Evolutionary conservation across 352 stramenopile genomes (phyloP), one percentile per base, ranked within the genome.

Genomic region (Globisporangium emineosum): DNA sequence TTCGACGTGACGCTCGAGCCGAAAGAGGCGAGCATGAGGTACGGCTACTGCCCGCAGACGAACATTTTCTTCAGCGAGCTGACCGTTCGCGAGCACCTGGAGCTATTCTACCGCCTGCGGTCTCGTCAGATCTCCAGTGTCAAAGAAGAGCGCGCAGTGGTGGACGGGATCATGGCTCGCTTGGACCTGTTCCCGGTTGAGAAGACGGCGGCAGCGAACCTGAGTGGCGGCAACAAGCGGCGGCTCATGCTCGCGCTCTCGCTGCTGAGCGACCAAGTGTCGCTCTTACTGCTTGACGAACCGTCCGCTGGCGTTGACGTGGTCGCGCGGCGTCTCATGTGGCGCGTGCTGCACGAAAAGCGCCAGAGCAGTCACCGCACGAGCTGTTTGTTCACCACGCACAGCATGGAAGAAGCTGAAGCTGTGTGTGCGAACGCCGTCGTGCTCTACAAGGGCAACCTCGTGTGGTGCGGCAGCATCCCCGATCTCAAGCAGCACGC

Each of bases 371-470:
- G 72, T 13, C 69, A 72, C 32, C 66, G 76, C 17, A 77, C 76
- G 50, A 88, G 80, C 64, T 94, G 86, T 25, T 61, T 94, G 58
- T 94, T 94, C 56, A 94, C 86, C 29, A 94, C 86, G 4, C 86
- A 94, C 65, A 93, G 86, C 37, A 92, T 94, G 82, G 86, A 94
- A 58, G 86, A 94, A 53, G 83, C 86, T 3, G 86, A 94, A 33
- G 83, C 86, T 5, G 86, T 94, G 51, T 94, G 86, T 57, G 84
- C 83, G 5, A 93, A 92, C 50, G 86, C 86, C 1, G 74, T 94
- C 19, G 83, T 94, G 52, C 67, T 94, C 5, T 80, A 81, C 62
- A 90, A 90, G 50, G 84, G 86, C 10, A 82, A 81, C 30, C 37
- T 85, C 6, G 86, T 92, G 32, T 94, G 84, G 83, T 78, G 68